Base-by-base conservation (phyloP, 352 stramenopile genomes). In the Lagenidium giganteum region DNA sequence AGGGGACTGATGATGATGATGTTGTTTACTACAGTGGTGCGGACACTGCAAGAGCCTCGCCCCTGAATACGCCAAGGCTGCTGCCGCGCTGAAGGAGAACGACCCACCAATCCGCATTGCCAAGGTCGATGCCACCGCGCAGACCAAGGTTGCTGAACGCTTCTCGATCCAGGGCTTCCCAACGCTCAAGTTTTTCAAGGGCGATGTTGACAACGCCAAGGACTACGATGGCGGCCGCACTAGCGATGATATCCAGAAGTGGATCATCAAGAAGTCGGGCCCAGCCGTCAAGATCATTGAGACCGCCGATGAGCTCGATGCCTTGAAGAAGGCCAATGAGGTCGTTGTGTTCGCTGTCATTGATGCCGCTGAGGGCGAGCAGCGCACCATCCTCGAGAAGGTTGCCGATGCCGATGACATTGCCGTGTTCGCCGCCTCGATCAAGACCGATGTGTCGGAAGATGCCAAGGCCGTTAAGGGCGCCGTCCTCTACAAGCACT, bases 111-210 rank as follows among this genome's bases (percentile, higher is more conserved):
- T 92, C 32, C 74, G 71, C 42, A 80, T 96, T 35, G 87, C 84
- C 47, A 93, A 95, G 69, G 53, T 96, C 23, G 89, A 97, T 58
- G 87, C 84, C 28, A 95, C 80, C 30, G 84, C 68, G 18, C 60
- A 93, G 54, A 88, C 62, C 47, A 85, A 95, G 58, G 44, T 84
- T 23, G 78, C 72, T 23, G 65, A 87, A 54, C 76, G 84, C 57
- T 96, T 93, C 51, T 64, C 37, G 20, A 72, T 97, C 37, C 67
- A 78, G 36, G 86, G 86, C 17, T 96, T 95, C 72, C 89, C 89
- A 24, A 96, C 87, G 43, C 68, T 97, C 50, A 96, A 96, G 70
- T 95, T 95, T 57, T 96, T 96, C 60, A 94, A 95, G 67, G 78
- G 78, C 45, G 73, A 88, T 40, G 63, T 72, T 20, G 80, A 90